Evolutionary conservation across 148 eudicot species (phyloP).

Genomic region (Vaccinium darrowii): DNA sequence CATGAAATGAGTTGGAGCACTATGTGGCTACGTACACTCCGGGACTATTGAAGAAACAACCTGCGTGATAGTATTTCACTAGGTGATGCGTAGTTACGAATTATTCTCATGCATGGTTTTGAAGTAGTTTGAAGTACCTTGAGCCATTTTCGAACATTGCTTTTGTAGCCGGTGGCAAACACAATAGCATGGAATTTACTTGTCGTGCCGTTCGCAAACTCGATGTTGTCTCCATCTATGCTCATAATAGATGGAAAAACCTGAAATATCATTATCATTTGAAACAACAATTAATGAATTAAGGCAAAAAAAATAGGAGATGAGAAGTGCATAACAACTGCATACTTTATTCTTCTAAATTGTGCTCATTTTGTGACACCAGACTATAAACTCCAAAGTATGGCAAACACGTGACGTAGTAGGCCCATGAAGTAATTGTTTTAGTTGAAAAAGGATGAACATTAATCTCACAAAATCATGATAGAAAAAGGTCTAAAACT

Average conservation of each 20-base stretch:
- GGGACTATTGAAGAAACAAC: no score
- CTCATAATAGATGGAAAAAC: conserved; percentile 26
- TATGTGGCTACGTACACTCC: no score
- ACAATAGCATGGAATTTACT: conserved; percentile 34
- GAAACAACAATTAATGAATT: no score
- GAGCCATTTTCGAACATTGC: conserved; percentile 40
- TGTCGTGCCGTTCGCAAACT: conserved; percentile 25
- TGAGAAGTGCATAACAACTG: no score
- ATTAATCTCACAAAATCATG: neutral
- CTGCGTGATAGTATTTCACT: no score
- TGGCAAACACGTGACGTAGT: neutral
- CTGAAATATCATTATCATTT: conserved; percentile 5
- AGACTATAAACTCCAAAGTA: neutral
- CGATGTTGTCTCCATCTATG: conserved; percentile 16
- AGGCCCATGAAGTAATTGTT: neutral
- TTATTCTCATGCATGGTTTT: no score
- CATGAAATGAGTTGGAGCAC: no score
- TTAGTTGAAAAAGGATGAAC: neutral
- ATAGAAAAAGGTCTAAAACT: no score
- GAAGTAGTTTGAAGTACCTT: conserved; percentile 24
- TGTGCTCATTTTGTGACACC: no score
- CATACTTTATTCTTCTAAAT: no score
- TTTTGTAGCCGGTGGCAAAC: conserved; percentile 45
- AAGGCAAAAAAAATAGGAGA: no score
- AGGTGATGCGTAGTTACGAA: no score